A percentile compares a stretch with the other conserved stretches of the same genome.
Evolutionary conservation across 108 stramenopile species (phyloP).

Genomic region (Bacterosira constricta): DNA sequence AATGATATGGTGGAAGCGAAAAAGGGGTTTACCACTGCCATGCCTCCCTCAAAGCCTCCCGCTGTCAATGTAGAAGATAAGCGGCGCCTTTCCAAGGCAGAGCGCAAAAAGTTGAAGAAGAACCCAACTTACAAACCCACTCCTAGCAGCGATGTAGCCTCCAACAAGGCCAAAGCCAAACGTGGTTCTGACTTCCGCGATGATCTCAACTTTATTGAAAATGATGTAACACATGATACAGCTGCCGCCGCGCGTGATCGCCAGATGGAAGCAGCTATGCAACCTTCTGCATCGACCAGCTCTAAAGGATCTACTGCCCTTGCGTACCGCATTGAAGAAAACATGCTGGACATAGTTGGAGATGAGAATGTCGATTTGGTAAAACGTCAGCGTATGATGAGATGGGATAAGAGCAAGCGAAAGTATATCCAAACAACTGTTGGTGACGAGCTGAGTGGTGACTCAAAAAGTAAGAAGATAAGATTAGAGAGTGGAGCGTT

Average conservation of each 20-base stretch:
- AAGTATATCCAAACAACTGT: conserved; percentile 92
- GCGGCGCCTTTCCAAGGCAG: conserved; percentile 90
- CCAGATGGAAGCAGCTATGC: conserved; percentile 87
- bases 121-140: conserved; percentile 38
- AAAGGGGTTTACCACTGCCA: neutral
- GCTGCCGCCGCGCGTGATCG: conserved; percentile 70
- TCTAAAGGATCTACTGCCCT: conserved; percentile 67
- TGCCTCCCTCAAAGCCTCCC: neutral
- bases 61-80: conserved; percentile 36
- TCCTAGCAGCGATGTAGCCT: neutral
- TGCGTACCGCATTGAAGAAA: conserved; percentile 75
- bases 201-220: conserved; percentile 84
- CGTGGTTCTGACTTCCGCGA: conserved; percentile 80
- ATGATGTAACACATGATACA: conserved; percentile 73
- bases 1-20: neutral
- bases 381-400: conserved; percentile 89
- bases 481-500: conserved; percentile 85
- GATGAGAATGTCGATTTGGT: conserved; percentile 93
- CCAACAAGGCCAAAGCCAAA: conserved; percentile 56
- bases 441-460: conserved; percentile 77
- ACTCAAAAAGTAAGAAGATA: conserved; percentile 77
- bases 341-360: conserved; percentile 94
- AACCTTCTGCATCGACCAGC: conserved; percentile 69
- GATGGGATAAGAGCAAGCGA: conserved; percentile 96
- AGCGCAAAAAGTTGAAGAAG: conserved; percentile 88